Evolutionary conservation across 2,329 filamentous ascomycete species (phyloP).

Genomic region (Fusarium dlaminii): DNA sequence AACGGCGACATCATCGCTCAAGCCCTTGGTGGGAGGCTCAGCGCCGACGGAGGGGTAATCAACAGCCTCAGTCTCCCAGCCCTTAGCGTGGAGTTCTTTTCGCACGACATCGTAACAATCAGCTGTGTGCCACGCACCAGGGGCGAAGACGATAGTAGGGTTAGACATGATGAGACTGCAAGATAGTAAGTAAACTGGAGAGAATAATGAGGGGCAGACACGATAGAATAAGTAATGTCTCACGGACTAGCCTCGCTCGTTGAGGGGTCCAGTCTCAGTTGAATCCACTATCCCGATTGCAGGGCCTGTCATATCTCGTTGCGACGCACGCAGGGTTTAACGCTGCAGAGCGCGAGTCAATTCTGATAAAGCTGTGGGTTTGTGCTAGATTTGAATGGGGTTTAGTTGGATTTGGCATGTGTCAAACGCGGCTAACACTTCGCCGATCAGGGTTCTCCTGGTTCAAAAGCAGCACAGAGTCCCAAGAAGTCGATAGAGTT

Average conservation of each 20-base stretch:
- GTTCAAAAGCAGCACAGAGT: not conserved
- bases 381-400: not conserved
- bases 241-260: not conserved
- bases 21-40: slow-evolving; percentile 3
- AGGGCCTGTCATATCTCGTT: not conserved
- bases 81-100: not conserved
- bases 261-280: not conserved
- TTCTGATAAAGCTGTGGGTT: not conserved
- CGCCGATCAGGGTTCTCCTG: not conserved
- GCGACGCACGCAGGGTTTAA: not conserved
- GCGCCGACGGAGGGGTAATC: slow-evolving; percentile 17
- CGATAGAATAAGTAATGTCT: not conserved
- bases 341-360: not conserved
- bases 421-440: not conserved
- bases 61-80: slow-evolving; percentile 4
- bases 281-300: not conserved
- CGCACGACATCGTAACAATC: slow-evolving; percentile 11
- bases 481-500: not conserved
- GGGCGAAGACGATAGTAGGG: slow-evolving; percentile 7
- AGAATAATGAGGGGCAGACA: not conserved
- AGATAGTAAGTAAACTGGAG: not conserved
- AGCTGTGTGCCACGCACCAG: slow-evolving; percentile 12
- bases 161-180: not conserved
- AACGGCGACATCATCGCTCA: not conserved
- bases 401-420: not conserved